Conservation (phyloP, 192 early-diverging fungal genomes). For the Tieghemiomyces parasiticus region DNA sequence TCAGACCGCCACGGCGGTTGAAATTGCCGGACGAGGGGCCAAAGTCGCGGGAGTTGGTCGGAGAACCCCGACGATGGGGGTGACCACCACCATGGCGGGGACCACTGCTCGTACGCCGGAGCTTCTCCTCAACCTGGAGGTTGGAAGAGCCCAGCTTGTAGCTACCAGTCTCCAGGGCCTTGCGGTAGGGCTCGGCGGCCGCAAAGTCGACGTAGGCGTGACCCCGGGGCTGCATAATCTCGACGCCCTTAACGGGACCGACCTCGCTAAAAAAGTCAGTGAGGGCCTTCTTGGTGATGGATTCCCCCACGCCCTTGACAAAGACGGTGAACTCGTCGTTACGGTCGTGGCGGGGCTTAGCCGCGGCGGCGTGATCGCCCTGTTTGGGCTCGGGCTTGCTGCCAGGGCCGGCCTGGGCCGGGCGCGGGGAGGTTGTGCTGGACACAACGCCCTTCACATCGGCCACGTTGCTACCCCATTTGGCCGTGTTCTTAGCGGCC, state of each 20-base stretch:
- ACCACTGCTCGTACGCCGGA: conserved; percentile 18
- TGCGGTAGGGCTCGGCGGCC: conserved; percentile 35
- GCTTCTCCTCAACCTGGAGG: conserved; percentile 25
- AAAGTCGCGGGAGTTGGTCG: conserved; percentile 3
- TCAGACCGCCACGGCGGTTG: neutral
- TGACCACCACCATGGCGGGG: conserved; percentile 15
- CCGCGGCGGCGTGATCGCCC: conserved; percentile 23
- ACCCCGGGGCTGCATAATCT: conserved; percentile 35
- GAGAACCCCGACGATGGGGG: neutral
- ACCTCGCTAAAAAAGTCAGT: conserved; percentile 36
- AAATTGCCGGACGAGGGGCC: neutral
- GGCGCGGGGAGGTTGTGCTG: conserved; percentile 17
- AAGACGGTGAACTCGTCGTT: conserved; percentile 43
- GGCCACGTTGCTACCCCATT: conserved; percentile 38
- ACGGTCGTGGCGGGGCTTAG: conserved; percentile 20
- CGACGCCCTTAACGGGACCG: conserved; percentile 43
- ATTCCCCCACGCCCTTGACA: conserved; percentile 38
- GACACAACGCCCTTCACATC: conserved; percentile 36
- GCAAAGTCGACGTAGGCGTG: conserved; percentile 58
- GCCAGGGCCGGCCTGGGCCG: conserved; percentile 13
- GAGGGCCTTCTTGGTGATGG: conserved; percentile 30
- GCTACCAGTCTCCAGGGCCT: conserved; percentile 30
- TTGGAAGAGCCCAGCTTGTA: conserved; percentile 12
- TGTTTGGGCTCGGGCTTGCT: conserved; percentile 16
- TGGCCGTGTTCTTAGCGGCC: conserved; percentile 36